A percentile compares a stretch with the other conserved stretches of the same genome.
These are phyloP conservation scores for Sarocladium strictum DNA, from an alignment of 2,329 filamentous ascomycete species.

Conservation along the genomic window DNA sequence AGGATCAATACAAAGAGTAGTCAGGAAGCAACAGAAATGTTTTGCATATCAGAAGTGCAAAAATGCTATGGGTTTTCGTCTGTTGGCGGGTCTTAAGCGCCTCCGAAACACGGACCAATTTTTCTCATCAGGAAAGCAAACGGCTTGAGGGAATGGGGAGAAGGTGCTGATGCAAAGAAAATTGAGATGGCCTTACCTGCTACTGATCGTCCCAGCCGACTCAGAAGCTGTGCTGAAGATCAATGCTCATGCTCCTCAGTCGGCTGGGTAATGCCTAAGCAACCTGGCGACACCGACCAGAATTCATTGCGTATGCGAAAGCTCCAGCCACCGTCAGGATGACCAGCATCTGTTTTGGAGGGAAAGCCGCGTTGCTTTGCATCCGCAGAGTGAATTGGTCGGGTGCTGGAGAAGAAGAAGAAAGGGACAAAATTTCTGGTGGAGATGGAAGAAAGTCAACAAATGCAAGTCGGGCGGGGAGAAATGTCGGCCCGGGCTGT, in stretches of 20 bases:
- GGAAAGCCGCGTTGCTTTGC: neutral
- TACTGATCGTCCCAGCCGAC: neutral
- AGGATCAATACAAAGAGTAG: neutral
- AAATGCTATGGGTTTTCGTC: constrained; percentile 66
- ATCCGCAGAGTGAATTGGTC: neutral
- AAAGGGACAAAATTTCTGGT: constrained; percentile 21
- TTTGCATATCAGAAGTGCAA: constrained; percentile 10
- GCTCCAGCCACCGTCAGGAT: neutral
- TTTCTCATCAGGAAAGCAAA: constrained; percentile 59
- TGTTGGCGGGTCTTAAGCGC: constrained; percentile 85
- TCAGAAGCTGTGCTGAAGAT: too few species aligned
- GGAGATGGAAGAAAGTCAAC: constrained; percentile 15
- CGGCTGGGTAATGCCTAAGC: too few species aligned
- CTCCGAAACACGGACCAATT: constrained; percentile 95
- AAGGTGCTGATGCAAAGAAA: constrained; percentile 10
- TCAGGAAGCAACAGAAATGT: constrained; percentile 17
- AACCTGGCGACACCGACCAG: too few species aligned
- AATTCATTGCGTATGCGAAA: too few species aligned
- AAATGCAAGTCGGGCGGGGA: constrained; percentile 10
- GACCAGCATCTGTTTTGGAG: neutral
- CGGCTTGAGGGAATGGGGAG: constrained; percentile 10
- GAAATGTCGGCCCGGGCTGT: constrained; percentile 16
- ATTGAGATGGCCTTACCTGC: constrained; percentile 14
- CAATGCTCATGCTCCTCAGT: too few species aligned
- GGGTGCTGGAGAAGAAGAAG: neutral